Conservation (phyloP, 768 basidiomycete species). For the Hemileccinum rubropunctum region DNA sequence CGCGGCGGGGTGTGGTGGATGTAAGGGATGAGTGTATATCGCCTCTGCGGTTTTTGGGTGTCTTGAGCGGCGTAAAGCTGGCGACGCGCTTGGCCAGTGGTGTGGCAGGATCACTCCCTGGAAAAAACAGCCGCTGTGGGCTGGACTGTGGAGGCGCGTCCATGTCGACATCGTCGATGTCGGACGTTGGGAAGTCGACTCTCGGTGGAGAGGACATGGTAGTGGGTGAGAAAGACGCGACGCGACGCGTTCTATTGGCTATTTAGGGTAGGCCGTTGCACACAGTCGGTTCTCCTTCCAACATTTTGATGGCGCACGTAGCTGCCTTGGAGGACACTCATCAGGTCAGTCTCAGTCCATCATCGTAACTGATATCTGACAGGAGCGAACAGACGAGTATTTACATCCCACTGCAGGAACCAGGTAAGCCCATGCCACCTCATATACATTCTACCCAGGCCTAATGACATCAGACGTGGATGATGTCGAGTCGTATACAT, state of each 20-base stretch:
- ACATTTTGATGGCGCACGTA: conserved; percentile 14
- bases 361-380: conserved; percentile 4
- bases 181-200: conserved; percentile 64
- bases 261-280: conserved; percentile 46
- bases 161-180: conserved; percentile 55
- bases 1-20: conserved; percentile 30
- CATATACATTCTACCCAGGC: not conserved
- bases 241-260: conserved; percentile 59
- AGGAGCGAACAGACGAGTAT: conserved; percentile 21
- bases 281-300: not conserved
- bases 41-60: conserved; percentile 44
- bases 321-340: conserved; percentile 21
- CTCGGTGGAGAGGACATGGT: conserved; percentile 64
- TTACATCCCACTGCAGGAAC: conserved; percentile 27
- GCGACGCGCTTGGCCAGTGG: conserved; percentile 42
- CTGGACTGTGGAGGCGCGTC: conserved; percentile 27
- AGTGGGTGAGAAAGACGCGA: conserved; percentile 23
- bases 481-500: conserved; percentile 18
- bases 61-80: conserved; percentile 29
- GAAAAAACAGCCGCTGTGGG: conserved; percentile 26
- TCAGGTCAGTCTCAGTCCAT: conserved; percentile 21
- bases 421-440: conserved; percentile 17
- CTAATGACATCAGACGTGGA: conserved; percentile 12
- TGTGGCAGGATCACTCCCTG: conserved; percentile 39
- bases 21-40: conserved; percentile 32